phyloP scores from a whole-genome alignment of 2,329 filamentous ascomycete species.

The Ambrosiella xylebori region DNA sequence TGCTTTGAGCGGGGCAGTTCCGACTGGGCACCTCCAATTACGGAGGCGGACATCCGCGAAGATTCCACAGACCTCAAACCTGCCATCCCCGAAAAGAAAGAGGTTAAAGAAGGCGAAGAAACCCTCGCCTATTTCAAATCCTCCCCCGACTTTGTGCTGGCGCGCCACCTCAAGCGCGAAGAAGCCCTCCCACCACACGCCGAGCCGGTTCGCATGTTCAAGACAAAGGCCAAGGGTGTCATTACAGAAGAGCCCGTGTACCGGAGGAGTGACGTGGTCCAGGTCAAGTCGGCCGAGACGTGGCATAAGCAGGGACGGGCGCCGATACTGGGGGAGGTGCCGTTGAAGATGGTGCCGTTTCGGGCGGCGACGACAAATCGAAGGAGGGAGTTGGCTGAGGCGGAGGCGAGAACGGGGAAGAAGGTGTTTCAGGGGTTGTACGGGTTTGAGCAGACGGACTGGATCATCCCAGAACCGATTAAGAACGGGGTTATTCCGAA shows the following conservation, averaged over 20 bases:
- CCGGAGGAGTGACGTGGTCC: slow-evolving; percentile 58
- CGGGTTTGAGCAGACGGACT: slow-evolving; percentile 71
- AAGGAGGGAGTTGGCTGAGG: slow-evolving; percentile 76
- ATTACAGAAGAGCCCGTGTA: slow-evolving; percentile 66
- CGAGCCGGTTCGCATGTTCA: slow-evolving; percentile 56
- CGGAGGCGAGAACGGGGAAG: slow-evolving; percentile 58
- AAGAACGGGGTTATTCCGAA: slow-evolving; percentile 74
- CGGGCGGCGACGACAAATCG: slow-evolving; percentile 79
- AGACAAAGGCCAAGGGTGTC: slow-evolving; percentile 55
- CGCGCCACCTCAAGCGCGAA: slow-evolving; percentile 75
- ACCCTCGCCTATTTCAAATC: slow-evolving; percentile 79
- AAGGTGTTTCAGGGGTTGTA: slow-evolving; percentile 81
- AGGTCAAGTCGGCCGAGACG: slow-evolving; percentile 80
- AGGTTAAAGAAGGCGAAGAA: slow-evolving; percentile 56
- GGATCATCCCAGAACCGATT: slow-evolving; percentile 84
- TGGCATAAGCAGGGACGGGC: slow-evolving; percentile 95
- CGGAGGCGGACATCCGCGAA: slow-evolving; percentile 61
- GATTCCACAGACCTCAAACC: slow-evolving; percentile 61
- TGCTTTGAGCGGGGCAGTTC: slow-evolving; percentile 40
- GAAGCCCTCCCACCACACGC: slow-evolving; percentile 63
- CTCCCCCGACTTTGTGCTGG: slow-evolving; percentile 69
- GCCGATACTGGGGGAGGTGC: slow-evolving; percentile 49
- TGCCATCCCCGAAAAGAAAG: slow-evolving; percentile 54
- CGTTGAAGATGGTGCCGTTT: slow-evolving; percentile 75
- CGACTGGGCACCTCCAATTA: slow-evolving; percentile 37